These are phyloP conservation scores for Iris pallida DNA, from an alignment of 116 monocot species.

Conservation along the genomic window DNA sequence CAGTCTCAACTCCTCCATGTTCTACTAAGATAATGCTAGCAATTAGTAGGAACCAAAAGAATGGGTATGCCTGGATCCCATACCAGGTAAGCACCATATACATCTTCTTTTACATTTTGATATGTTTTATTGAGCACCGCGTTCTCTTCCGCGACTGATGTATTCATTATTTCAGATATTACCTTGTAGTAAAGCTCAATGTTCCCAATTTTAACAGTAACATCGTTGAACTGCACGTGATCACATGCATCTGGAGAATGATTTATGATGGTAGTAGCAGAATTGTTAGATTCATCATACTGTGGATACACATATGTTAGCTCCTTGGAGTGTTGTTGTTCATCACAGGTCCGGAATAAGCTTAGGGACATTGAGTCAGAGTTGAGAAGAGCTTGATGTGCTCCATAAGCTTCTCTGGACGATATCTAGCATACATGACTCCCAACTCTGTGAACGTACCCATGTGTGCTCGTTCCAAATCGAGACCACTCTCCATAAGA, in stretches of 20 bases:
- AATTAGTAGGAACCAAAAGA: too few species aligned
- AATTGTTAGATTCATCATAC: constrained; percentile 98
- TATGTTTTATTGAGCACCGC: too few species aligned
- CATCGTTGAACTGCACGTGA: constrained; percentile 27
- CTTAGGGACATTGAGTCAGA: constrained; percentile 78
- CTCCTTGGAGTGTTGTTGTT: constrained; percentile 96
- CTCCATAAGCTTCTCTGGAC: constrained; percentile 92
- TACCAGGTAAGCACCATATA: too few species aligned
- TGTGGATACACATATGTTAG: constrained; percentile 91
- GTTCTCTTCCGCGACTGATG: too few species aligned
- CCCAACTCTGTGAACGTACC: constrained; percentile 97
- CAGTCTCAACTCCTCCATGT: too few species aligned
- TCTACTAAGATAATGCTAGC: too few species aligned
- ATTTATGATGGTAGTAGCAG: constrained; percentile 94
- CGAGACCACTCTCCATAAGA: constrained; percentile 97
- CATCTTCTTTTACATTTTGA: too few species aligned
- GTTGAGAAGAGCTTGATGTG: constrained; percentile 90
- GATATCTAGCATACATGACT: constrained; percentile 91
- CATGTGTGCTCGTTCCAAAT: constrained; percentile 95
- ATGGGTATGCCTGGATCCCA: too few species aligned
- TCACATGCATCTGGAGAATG: constrained; percentile 93
- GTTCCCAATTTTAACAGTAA: constrained; percentile 28
- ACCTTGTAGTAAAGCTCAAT: too few species aligned
- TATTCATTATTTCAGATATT: too few species aligned
- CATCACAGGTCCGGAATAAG: constrained; percentile 86